Evolutionary conservation across 805 yeast species (phyloP), one percentile per base, ranked within the genome.

Genomic region (Tetrapisispora nanseiensis): DNA sequence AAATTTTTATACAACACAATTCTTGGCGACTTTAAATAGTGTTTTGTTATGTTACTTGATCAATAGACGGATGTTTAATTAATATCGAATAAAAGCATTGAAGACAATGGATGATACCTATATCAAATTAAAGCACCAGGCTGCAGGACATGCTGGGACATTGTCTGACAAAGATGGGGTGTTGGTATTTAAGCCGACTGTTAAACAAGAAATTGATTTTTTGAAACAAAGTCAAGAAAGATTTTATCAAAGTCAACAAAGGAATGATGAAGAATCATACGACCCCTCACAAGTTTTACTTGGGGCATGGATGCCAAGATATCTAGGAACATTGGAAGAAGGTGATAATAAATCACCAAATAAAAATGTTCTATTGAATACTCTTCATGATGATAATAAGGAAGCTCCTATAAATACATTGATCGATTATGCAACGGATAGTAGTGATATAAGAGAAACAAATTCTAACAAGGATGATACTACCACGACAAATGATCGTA

Each of bases 111-210:
- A 21, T 10, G 20, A 10, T 20, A 15, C 21, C 5, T 38, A 39
- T 24, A 27, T 32, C 13, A 16, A 40, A 24, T 43, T 61, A 38
- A 48, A 59, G 42, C 85, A 83, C 55, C 82, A 79, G 62, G 97
- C 92, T 3, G 97, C 97, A 0, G 98, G 98, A 6, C 98, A 90
- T 55, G 84, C 71, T 6, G 97, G 95, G 0, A 74, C 82, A 3
- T 51, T 86, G 41, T 73, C 75, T 10, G 78, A 78, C 47, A 71
- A 60, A 6, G 75, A 74, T 32, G 95, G 87, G 0, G 62, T 75
- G 7, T 64, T 90, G 13, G 82, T 89, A 50, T 75, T 85, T 43
- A 90, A 92, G 60, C 79, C 80, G 0, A 69, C 89, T 0, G 57
- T 65, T 0, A 61, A 61, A 21, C 77, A 75, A 49, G 98, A 90